Base-by-base conservation (phyloP, 768 basidiomycete species). In the Lactifluus hygrophoroides region DNA sequence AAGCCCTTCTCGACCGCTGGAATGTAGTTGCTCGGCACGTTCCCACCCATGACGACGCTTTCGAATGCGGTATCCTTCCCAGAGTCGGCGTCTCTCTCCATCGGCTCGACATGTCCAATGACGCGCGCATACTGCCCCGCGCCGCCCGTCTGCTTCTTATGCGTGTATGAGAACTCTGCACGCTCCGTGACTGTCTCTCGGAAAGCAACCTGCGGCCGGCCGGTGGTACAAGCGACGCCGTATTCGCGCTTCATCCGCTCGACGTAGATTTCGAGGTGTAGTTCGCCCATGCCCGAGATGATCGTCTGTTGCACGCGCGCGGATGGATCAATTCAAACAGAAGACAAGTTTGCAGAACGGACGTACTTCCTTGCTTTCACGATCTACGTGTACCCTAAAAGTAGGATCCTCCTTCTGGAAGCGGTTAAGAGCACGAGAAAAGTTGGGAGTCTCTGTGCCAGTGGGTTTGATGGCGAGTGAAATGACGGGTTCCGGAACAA, bases 401-500 rank as follows among this genome's bases (percentile, higher is more conserved):
- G 96, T 99, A 1, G 96, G 96, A 69, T 99, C 96, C 69, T 99
- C 96, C 73, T 93, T 94, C 72, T 95, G 88, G 84, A 99, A 99
- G 30, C 95, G 87, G 70, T 94, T 94, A 53, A 99, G 80, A 1
- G 95, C 96, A 21, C 93, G 86, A 23, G 94, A 96, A 72, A 98
- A 98, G 71, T 95, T 93, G 64, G 96, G 94, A 0, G 92, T 87
- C 72, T 99, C 96, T 57, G 85, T 80, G 32, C 95, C 96, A 48
- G 84, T 84, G 8, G 94, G 90, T 66, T 92, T 93, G 70, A 99
- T 84, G 0, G 95, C 81, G 25, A 99, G 82, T 0, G 95, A 98
- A 65, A 99, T 95, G 69, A 99, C 96, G 3, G 96, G 96, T 52
- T 97, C 95, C 4, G 96, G 96, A 0, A 99, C 96, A 68, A 84